Evolutionary conservation across 2,329 filamentous ascomycete species (phyloP).

Genomic region (Claviceps pusilla): DNA sequence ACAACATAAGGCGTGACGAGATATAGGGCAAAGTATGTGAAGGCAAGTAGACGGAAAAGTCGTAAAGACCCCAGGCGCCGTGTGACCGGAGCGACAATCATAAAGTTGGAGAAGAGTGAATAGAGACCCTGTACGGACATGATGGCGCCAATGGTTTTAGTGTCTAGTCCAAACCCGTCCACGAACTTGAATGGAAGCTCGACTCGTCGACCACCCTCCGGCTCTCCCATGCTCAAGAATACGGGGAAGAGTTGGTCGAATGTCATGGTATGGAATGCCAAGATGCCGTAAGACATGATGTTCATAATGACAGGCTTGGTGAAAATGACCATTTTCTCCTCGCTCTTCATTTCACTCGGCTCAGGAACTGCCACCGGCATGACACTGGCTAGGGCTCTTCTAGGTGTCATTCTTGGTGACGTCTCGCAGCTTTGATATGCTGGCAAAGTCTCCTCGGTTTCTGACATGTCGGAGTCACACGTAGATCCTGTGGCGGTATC

Average conservation of each 20-base stretch:
- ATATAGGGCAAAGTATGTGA: conserved; percentile 79
- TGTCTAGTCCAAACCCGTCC: conserved; percentile 70
- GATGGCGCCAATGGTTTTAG: conserved; percentile 74
- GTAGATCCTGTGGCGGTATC: conserved; percentile 23
- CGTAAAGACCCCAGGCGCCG: conserved; percentile 61
- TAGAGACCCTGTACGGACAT: conserved; percentile 80
- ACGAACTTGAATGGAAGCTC: conserved; percentile 76
- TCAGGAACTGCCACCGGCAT: not conserved
- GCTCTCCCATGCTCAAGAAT: conserved; percentile 59
- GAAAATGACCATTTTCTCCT: conserved; percentile 43
- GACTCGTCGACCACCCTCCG: conserved; percentile 29
- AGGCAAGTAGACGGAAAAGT: conserved; percentile 67
- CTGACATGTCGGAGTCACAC: conserved; percentile 1
- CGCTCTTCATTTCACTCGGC: not conserved
- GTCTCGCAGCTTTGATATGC: conserved; percentile 50
- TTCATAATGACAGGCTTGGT: conserved; percentile 74
- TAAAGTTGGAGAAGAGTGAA: conserved; percentile 72
- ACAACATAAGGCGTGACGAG: conserved; percentile 78
- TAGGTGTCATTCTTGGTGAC: conserved; percentile 31
- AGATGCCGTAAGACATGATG: conserved; percentile 77
- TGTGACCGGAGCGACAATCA: conserved; percentile 69
- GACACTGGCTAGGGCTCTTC: conserved; percentile 11
- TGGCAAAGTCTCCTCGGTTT: conserved; percentile 44
- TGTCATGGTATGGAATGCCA: conserved; percentile 94
- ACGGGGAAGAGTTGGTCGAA: conserved; percentile 90